Conservation (phyloP, 2,329 filamentous ascomycete species). For the Monilinia fructigena region DNA sequence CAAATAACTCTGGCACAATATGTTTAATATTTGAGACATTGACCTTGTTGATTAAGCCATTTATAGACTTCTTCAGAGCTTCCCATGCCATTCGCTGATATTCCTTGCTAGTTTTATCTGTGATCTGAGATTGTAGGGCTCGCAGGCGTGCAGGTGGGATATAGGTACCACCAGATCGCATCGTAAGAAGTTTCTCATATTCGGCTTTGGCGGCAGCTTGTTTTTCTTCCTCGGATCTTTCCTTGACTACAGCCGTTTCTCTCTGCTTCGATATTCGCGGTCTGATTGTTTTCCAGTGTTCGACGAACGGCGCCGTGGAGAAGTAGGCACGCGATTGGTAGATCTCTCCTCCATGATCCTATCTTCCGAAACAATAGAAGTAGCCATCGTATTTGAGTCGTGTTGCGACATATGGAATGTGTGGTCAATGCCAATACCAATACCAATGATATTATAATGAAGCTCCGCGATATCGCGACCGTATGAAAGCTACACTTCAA, state of each 20-base stretch:
- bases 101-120: constrained; percentile 92
- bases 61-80: constrained; percentile 97
- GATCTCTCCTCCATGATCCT: constrained; percentile 24
- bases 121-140: constrained; percentile 93
- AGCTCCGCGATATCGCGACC: not conserved
- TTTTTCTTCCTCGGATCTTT: constrained; percentile 73
- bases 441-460: not conserved
- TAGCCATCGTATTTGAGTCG: not conserved
- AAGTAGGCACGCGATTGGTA: constrained; percentile 25
- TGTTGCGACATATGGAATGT: not conserved
- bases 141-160: constrained; percentile 89
- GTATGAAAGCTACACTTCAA: not conserved
- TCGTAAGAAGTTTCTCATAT: constrained; percentile 86
- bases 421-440: not conserved
- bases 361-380: constrained; percentile 29
- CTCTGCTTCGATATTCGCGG: constrained; percentile 25
- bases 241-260: constrained; percentile 29
- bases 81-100: constrained; percentile 99
- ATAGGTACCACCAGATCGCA: constrained; percentile 94
- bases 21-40: constrained; percentile 96
- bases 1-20: constrained; percentile 93
- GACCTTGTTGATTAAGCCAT: constrained; percentile 98
- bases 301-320: constrained; percentile 34
- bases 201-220: constrained; percentile 86
- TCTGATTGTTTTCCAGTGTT: constrained; percentile 27